Percentiles rank a stretch among this genome's conserved stretches.
phyloP scores from a whole-genome alignment of 2,329 filamentous ascomycete species.

The Hypoxylon sp. region DNA sequence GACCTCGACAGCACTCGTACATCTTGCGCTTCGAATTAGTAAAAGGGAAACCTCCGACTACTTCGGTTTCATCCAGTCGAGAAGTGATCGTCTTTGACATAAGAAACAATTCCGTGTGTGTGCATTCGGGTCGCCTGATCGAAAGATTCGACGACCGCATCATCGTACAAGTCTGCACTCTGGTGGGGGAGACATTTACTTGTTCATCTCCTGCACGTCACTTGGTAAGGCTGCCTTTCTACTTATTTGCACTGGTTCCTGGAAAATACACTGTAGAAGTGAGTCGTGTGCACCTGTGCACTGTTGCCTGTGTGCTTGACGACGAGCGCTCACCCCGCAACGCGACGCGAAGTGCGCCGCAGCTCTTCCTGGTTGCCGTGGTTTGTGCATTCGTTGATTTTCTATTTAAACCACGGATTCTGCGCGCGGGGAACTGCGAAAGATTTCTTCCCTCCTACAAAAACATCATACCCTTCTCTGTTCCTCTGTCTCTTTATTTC shows the following conservation, averaged over 20 bases:
- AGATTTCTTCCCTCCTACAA: not conserved
- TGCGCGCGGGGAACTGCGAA: not conserved
- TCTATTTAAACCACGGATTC: not conserved
- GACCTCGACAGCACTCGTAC: slow-evolving; percentile 49
- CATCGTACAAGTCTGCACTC: slow-evolving; percentile 48
- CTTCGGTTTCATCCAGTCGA: slow-evolving; percentile 41
- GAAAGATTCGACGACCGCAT: slow-evolving; percentile 51
- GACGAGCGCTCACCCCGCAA: no score
- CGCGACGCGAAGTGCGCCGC: not conserved
- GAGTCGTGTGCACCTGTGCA: not conserved
- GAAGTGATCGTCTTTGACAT: slow-evolving; percentile 41
- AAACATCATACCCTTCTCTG: not conserved
- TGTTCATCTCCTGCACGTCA: slow-evolving; percentile 93
- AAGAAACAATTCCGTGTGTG: slow-evolving; percentile 47
- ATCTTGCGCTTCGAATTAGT: slow-evolving; percentile 49
- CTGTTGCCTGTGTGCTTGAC: not conserved
- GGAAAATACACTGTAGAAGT: slow-evolving; percentile 5
- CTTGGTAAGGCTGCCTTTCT: slow-evolving; percentile 65
- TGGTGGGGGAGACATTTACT: slow-evolving; percentile 95
- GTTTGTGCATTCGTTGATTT: not conserved
- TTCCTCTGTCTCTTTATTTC: not conserved
- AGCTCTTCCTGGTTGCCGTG: not conserved
- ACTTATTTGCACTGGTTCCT: slow-evolving; percentile 13
- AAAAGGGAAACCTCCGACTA: slow-evolving; percentile 41
- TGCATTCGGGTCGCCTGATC: slow-evolving; percentile 45